Evolutionary conservation across 306 rosid genomes (phyloP).

Genomic region (Alnus glutinosa): DNA sequence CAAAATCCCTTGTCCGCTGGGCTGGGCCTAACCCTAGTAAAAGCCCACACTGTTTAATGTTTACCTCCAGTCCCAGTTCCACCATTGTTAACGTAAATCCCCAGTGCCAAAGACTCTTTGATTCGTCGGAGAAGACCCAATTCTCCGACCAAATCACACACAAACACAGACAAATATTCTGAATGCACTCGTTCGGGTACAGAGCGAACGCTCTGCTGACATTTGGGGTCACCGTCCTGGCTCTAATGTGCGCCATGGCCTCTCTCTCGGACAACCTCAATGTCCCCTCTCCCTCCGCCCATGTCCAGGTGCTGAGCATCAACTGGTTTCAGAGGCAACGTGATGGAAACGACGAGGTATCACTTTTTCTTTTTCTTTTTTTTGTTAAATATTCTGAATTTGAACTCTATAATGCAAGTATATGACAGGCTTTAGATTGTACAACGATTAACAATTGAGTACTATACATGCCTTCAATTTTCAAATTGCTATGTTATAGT

Average conservation of each 20-base stretch:
- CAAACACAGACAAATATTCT: no score
- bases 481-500: neutral
- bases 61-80: neutral
- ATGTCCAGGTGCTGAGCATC: slow-evolving; percentile 77
- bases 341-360: slow-evolving; percentile 86
- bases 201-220: slow-evolving; percentile 84
- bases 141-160: neutral
- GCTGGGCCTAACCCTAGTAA: no score
- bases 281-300: slow-evolving; percentile 61
- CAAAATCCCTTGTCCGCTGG: no score
- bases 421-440: neutral
- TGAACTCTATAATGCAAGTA: neutral
- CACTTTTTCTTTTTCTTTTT: neutral
- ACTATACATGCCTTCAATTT: neutral
- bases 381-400: neutral
- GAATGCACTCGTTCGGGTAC: slow-evolving; percentile 91
- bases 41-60: no score
- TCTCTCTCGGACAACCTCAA: slow-evolving; percentile 75
- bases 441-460: neutral
- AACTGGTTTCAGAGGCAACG: slow-evolving; percentile 95
- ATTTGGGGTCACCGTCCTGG: slow-evolving; percentile 76
- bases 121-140: neutral
- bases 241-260: slow-evolving; percentile 76
- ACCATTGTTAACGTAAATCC: neutral
- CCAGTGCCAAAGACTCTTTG: neutral